A percentile compares a stretch with the other conserved stretches of the same genome.
Evolutionary conservation across 768 basidiomycete genomes (phyloP).

Genomic region (Mycena belliarum): DNA sequence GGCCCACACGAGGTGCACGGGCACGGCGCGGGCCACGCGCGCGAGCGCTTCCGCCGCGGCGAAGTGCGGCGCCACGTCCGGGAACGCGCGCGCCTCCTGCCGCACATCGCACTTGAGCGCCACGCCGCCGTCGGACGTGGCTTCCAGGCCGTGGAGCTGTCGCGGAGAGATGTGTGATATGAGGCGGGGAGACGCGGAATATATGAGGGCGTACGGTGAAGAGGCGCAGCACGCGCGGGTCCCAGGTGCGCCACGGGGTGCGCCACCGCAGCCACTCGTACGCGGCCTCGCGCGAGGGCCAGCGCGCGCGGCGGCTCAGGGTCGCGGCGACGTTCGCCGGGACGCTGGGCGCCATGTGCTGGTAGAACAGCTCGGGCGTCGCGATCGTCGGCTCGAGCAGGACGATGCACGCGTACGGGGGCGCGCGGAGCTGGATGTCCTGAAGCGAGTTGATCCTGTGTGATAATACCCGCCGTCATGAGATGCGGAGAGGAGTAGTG

Average conservation of each 20-base stretch:
- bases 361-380: slow-evolving; percentile 27
- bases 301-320: slow-evolving; percentile 27
- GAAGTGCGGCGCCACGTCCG: slow-evolving; percentile 45
- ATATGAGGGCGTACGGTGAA: slow-evolving; percentile 29
- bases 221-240: slow-evolving; percentile 28
- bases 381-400: slow-evolving; percentile 37
- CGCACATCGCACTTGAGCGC: slow-evolving; percentile 44
- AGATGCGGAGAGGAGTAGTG: neutral
- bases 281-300: slow-evolving; percentile 31
- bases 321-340: slow-evolving; percentile 22
- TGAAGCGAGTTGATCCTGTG: slow-evolving; percentile 25
- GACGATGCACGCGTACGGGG: slow-evolving; percentile 29
- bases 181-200: too few species aligned
- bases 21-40: slow-evolving; percentile 35
- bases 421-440: neutral
- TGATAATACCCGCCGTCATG: neutral
- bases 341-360: slow-evolving; percentile 19
- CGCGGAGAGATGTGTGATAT: neutral
- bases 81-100: slow-evolving; percentile 49
- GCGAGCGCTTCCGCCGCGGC: slow-evolving; percentile 37
- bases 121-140: slow-evolving; percentile 24
- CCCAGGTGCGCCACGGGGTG: slow-evolving; percentile 33
- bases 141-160: slow-evolving; percentile 23
- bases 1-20: slow-evolving; percentile 53
- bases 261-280: slow-evolving; percentile 25